Evolutionary conservation across 257 asterid species (phyloP), one percentile per base, ranked within the genome.

Genomic region (Hygrophila difformis): DNA sequence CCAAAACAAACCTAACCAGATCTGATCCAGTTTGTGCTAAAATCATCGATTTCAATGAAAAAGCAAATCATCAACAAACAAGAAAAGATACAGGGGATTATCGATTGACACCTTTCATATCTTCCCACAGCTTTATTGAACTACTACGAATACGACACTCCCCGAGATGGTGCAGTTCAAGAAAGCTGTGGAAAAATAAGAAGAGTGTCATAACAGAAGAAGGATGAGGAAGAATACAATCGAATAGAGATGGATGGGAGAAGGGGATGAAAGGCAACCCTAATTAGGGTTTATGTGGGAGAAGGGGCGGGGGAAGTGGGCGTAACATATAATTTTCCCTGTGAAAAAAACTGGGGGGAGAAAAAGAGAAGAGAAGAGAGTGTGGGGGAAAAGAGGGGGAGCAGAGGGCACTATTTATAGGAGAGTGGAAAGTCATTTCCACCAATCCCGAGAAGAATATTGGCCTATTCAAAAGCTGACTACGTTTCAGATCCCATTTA

Each of bases 381-480:
- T 26, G 31, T 5, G 31, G 8, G 31, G 4, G 31, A 26, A 26
- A 8, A 1, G 31, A 1, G 1, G 72, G 40, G 31, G 1, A 47
- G 37, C 62, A 54, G 57, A 56, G 51, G 63, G 57, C 3, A 35
- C 66, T 71, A 79, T 86, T 74, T 86, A 77, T 86, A 86, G 87
- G 64, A 56, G 63, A 74, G 59, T 12, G 48, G 48, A 55, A 66
- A 56, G 69, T 51, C 64, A 41, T 70, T 71, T 75, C 78, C 89
- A 72, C 75, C 93, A 82, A 86, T 82, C 96, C 96, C 96, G 57
- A 86, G 89, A 82, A 77, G 94, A 86, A 82, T 82, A 79, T 86
- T 74, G 76, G 78, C 69, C 70, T 70, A 62, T 61, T 73, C 63
- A 77, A 63, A 60, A 63, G 61, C 73, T 61, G 72, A 56, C 64